Base-by-base conservation (phyloP, 1,284 basidiomycete species). In the Pascua sp. region DNA sequence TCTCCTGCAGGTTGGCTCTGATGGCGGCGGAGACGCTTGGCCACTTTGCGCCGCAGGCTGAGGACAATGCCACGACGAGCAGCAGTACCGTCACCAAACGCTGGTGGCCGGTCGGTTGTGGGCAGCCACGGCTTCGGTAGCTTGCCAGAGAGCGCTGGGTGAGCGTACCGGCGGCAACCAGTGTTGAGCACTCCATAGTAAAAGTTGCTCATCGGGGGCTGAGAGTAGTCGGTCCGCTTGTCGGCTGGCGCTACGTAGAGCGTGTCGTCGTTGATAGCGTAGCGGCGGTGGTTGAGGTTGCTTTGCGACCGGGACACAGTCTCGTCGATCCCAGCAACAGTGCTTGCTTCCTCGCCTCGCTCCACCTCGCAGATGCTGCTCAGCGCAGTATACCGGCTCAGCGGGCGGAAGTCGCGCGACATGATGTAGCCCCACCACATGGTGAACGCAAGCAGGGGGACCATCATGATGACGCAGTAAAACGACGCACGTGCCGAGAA, bases 201-300 rank as follows among this genome's bases (percentile, higher is more conserved):
- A 84, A 90, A 93, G 68, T 90, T 90, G 11, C 88, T 86, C 90
- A 96, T 92, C 0, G 93, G 92, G 0, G 92, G 92, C 75, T 96
- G 93, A 0, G 89, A 91, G 74, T 93, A 96, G 78, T 96, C 91
- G 12, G 92, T 96, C 39, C 87, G 81, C 59, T 89, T 86, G 69
- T 94, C 91, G 68, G 91, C 88, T 0, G 90, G 90, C 5, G 91
- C 94, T 42, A 96, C 90, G 70, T 97, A 97, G 37, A 97, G 75
- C 2, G 90, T 94, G 65, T 96, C 94, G 68, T 96, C 93, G 70
- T 94, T 92, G 69, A 91, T 86, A 0, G 89, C 89, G 70, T 95
- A 95, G 60, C 91, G 81, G 57, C 88, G 82, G 56, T 87, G 83
- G 67, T 87, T 92, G 61, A 94, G 75, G 70, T 92, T 87, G 63